These are phyloP conservation scores for Remersonia thermophila DNA, from an alignment of 2,329 filamentous ascomycete genomes.

Conservation along the genomic window DNA sequence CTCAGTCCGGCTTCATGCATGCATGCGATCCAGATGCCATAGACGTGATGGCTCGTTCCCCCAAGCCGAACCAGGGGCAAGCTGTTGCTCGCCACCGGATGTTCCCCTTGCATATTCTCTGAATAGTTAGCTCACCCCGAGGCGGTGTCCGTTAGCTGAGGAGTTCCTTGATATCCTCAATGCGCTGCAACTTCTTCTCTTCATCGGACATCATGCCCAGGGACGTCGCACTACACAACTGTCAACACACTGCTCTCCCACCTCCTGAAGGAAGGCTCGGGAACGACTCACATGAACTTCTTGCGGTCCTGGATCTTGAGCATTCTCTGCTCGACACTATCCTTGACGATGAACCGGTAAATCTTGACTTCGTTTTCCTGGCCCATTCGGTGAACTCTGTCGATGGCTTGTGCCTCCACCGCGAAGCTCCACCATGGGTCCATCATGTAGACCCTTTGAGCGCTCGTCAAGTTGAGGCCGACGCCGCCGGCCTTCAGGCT, in stretches of 20 bases:
- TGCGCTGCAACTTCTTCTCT: constrained; percentile 77
- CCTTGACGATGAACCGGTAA: constrained; percentile 75
- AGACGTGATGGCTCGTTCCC: too few species aligned
- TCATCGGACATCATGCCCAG: constrained; percentile 92
- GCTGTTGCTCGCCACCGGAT: too few species aligned
- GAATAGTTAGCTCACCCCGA: too few species aligned
- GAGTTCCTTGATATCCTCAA: constrained; percentile 89
- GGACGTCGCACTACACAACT: constrained; percentile 65
- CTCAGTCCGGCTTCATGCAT: too few species aligned
- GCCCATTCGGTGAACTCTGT: constrained; percentile 94
- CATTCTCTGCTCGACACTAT: constrained; percentile 93
- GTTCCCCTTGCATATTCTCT: too few species aligned
- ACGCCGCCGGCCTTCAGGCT: constrained; percentile 85
- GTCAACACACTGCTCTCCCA: constrained; percentile 13
- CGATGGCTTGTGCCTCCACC: constrained; percentile 91
- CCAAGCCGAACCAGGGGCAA: too few species aligned
- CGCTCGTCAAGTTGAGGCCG: constrained; percentile 81
- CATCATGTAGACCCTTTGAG: constrained; percentile 94
- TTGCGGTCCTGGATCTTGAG: constrained; percentile 85
- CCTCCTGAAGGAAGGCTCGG: too few species aligned
- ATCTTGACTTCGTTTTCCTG: constrained; percentile 80
- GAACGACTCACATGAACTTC: constrained; percentile 70
- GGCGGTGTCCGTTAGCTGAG: constrained; percentile 41
- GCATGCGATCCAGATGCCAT: too few species aligned
- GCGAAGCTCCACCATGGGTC: constrained; percentile 99